Evolutionary conservation across 805 yeast genomes (phyloP).

Genomic region (Ogataea nonfermentans): DNA sequence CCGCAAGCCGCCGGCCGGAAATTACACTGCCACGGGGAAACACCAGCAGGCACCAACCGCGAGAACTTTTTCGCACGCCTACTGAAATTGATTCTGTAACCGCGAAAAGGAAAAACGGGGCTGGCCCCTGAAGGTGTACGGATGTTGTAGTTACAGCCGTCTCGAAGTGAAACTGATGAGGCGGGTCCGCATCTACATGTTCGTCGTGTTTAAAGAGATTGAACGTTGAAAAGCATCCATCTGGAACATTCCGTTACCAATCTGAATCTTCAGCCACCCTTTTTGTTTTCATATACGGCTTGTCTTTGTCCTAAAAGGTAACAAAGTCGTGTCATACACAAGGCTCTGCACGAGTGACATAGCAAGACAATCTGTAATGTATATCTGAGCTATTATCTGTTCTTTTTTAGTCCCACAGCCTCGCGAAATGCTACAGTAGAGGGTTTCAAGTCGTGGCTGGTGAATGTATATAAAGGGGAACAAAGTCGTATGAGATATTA

Average conservation of each 20-base stretch:
- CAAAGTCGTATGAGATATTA: not conserved
- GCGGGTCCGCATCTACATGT: not conserved
- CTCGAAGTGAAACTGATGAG: not conserved
- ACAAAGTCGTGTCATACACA: constrained; percentile 7
- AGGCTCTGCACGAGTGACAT: constrained; percentile 2
- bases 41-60: constrained; percentile 1
- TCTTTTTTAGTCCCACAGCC: constrained; percentile 5
- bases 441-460: constrained; percentile 2
- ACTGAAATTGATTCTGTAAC: not conserved
- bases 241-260: not conserved
- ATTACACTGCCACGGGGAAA: constrained; percentile 3
- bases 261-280: constrained; percentile 5
- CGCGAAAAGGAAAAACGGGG: not conserved
- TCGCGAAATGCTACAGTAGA: not conserved
- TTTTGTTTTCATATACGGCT: not conserved
- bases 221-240: not conserved
- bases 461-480: constrained; percentile 5
- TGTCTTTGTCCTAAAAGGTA: constrained; percentile 2
- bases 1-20: constrained; percentile 10
- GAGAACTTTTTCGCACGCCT: not conserved
- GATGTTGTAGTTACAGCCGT: not conserved
- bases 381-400: not conserved
- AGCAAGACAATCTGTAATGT: constrained; percentile 3
- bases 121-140: too few species aligned
- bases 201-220: constrained; percentile 1